phyloP scores from a whole-genome alignment of 139 green algal genomes.

The Eudorina sp. region DNA sequence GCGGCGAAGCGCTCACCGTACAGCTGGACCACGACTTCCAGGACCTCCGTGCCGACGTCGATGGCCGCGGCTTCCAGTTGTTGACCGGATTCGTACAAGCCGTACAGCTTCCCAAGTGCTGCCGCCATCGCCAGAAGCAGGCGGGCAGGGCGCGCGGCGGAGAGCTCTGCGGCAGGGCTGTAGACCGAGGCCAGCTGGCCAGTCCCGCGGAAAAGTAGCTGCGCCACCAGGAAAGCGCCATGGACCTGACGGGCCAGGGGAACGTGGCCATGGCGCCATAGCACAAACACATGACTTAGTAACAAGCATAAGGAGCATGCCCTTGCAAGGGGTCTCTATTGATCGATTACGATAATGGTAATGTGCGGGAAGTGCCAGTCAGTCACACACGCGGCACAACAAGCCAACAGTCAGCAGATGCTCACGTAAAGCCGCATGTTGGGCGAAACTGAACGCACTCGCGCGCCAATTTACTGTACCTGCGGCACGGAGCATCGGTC shows the following conservation, averaged over 20 bases:
- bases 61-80: neutral
- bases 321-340: no score
- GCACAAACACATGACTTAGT: no score
- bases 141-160: constrained; percentile 4
- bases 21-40: constrained; percentile 12
- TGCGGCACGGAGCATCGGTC: neutral
- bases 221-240: neutral
- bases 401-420: no score
- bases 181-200: neutral
- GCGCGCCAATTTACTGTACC: neutral
- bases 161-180: neutral
- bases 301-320: no score
- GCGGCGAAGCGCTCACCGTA: neutral
- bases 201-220: neutral
- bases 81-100: neutral
- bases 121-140: constrained; percentile 1
- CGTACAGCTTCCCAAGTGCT: neutral
- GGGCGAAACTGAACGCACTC: no score
- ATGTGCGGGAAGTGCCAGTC: no score
- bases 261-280: no score
- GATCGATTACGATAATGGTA: no score
- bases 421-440: no score
- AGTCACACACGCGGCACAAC: no score
- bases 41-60: neutral
- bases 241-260: no score